These are phyloP conservation scores for Globisporangium lucens DNA, from an alignment of 352 stramenopile species.

Conservation along the genomic window DNA sequence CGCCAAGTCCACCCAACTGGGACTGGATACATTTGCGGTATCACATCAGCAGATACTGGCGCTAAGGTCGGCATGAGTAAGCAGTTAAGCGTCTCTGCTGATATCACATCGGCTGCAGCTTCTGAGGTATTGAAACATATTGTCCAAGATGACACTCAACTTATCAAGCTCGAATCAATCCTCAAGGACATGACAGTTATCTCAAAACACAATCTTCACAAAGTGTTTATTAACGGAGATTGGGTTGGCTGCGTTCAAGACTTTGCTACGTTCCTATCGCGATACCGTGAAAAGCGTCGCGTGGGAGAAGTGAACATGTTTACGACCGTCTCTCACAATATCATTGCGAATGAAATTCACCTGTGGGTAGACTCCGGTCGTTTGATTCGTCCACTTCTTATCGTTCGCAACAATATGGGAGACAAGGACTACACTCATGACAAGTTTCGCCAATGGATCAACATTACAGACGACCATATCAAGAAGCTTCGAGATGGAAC, in stretches of 20 bases:
- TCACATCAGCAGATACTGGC: constrained; percentile 18
- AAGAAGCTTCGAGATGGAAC: not conserved
- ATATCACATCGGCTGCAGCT: constrained; percentile 8
- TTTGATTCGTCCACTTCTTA: not conserved
- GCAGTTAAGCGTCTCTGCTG: constrained; percentile 14
- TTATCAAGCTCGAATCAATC: not conserved
- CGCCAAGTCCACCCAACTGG: constrained; percentile 16
- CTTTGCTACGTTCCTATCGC: not conserved
- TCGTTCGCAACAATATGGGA: not conserved
- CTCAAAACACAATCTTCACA: constrained; percentile 16
- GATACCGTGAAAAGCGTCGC: not conserved
- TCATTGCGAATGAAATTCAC: not conserved
- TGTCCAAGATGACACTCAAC: constrained; percentile 1
- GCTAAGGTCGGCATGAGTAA: constrained; percentile 19
- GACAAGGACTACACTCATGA: not conserved
- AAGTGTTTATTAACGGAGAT: constrained; percentile 19
- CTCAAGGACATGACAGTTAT: constrained; percentile 4
- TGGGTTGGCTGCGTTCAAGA: constrained; percentile 18
- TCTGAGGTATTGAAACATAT: constrained; percentile 17
- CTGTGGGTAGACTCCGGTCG: not conserved
- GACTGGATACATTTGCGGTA: constrained; percentile 18
- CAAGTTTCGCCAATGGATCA: not conserved
- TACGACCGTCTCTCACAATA: not conserved
- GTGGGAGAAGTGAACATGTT: not conserved
- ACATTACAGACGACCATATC: not conserved